phyloP scores from a whole-genome alignment of 176 grass and related monocot species.

The Bromus sterilis region DNA sequence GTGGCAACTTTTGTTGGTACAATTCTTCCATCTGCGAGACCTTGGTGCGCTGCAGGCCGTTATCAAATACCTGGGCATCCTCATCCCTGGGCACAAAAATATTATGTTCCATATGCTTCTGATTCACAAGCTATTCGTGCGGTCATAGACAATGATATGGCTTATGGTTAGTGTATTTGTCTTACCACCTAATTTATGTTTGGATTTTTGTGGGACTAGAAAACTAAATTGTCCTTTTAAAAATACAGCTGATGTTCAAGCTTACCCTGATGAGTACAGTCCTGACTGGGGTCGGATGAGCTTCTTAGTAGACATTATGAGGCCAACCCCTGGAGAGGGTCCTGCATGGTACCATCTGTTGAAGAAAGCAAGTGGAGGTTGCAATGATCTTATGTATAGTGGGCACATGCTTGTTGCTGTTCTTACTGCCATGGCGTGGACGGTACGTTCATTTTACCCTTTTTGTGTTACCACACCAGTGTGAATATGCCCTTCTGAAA shows the following conservation, averaged over 20 bases:
- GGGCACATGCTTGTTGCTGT: constrained; percentile 95
- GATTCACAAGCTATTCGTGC: constrained; percentile 48
- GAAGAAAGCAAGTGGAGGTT: constrained; percentile 87
- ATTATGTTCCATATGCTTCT: constrained; percentile 77
- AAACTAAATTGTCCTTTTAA: background rate
- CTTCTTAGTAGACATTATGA: constrained; percentile 77
- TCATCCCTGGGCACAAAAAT: constrained; percentile 93
- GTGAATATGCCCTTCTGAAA: background rate
- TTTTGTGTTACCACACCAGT: background rate
- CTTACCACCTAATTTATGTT: background rate
- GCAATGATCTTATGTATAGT: constrained; percentile 92
- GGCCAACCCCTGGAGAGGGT: constrained; percentile 66
- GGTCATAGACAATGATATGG: constrained; percentile 51
- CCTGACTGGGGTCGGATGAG: constrained; percentile 80
- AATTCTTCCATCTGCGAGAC: constrained; percentile 70
- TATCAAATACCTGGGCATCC: constrained; percentile 64
- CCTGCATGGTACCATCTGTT: constrained; percentile 76
- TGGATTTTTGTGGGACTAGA: background rate
- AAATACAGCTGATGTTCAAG: constrained; percentile 39
- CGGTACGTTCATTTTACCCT: constrained; percentile 32
- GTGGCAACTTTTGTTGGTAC: constrained; percentile 63
- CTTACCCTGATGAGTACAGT: constrained; percentile 60
- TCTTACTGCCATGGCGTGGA: constrained; percentile 95
- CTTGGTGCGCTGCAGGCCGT: constrained; percentile 64
- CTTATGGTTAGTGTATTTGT: constrained; percentile 55